Conservation (phyloP, 73 alveolate species). For the Tetrahymena malaccensis region DNA sequence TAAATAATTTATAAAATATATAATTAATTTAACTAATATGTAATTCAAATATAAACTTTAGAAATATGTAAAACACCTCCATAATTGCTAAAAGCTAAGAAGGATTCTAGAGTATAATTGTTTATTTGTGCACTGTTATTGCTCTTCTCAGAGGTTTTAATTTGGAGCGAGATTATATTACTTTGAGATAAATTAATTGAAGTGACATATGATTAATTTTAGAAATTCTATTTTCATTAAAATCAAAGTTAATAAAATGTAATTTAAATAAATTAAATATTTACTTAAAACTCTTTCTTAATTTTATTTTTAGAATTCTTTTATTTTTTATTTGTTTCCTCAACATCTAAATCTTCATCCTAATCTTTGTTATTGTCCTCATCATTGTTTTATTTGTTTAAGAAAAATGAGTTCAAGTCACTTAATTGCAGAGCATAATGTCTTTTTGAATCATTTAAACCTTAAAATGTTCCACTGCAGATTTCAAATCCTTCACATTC, state of each 20-base stretch:
- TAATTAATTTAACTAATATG: no score
- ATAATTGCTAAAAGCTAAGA: not conserved
- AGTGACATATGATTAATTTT: not conserved
- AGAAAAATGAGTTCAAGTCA: not conserved
- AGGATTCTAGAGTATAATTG: not conserved
- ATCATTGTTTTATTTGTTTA: not conserved
- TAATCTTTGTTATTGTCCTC: not conserved
- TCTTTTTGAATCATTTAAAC: not conserved
- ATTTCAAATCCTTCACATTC: not conserved
- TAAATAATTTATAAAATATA: no score
- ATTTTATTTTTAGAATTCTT: not conserved
- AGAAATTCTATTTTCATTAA: not conserved
- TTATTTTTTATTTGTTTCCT: not conserved
- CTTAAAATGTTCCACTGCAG: not conserved
- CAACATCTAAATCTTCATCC: not conserved
- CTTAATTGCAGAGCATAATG: not conserved
- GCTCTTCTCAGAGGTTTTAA: not conserved
- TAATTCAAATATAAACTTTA: not conserved
- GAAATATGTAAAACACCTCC: not conserved
- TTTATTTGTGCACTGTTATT: not conserved
- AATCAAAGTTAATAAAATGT: not conserved
- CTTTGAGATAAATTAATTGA: not conserved
- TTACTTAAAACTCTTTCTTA: not conserved
- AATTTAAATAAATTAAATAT: not conserved
- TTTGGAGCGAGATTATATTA: not conserved